Percentiles rank a stretch among this genome's conserved stretches.
Conservation (phyloP, 129 eudicot species). For the Chrysanthemum lavandulifolium region DNA sequence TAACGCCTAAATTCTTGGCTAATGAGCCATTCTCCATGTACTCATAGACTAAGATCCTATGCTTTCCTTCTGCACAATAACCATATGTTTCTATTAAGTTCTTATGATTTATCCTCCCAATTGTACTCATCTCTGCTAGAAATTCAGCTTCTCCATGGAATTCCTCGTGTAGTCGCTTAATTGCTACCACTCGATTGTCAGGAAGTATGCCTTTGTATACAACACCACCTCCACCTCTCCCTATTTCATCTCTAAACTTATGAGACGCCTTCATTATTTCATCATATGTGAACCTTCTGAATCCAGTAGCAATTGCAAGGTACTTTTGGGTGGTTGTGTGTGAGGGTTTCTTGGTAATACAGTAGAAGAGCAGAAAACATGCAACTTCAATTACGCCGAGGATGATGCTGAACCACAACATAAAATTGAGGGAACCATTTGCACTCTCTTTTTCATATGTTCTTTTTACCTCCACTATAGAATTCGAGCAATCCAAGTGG, state of each 20-base stretch:
- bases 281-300: constrained; percentile 8
- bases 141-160: constrained; percentile 8
- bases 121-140: constrained; percentile 16
- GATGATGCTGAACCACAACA: constrained; percentile 10
- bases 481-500: not conserved
- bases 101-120: constrained; percentile 11
- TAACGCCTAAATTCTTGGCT: constrained; percentile 4
- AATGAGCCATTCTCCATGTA: constrained; percentile 13
- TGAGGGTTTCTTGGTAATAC: constrained; percentile 5
- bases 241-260: not conserved
- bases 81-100: constrained; percentile 8
- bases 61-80: constrained; percentile 12
- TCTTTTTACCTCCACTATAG: not conserved
- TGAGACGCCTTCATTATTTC: constrained; percentile 4
- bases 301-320: constrained; percentile 11
- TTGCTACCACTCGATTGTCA: constrained; percentile 2
- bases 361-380: not conserved
- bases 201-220: constrained; percentile 4
- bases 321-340: not conserved
- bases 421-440: constrained; percentile 4
- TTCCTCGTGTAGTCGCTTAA: constrained; percentile 6
- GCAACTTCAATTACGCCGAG: not conserved
- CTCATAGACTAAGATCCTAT: constrained; percentile 9
- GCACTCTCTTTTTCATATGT: not conserved
- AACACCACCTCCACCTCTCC: not conserved